Evolutionary conservation across 164 flowering plant species (phyloP).

Genomic region (Vitis cinerea): DNA sequence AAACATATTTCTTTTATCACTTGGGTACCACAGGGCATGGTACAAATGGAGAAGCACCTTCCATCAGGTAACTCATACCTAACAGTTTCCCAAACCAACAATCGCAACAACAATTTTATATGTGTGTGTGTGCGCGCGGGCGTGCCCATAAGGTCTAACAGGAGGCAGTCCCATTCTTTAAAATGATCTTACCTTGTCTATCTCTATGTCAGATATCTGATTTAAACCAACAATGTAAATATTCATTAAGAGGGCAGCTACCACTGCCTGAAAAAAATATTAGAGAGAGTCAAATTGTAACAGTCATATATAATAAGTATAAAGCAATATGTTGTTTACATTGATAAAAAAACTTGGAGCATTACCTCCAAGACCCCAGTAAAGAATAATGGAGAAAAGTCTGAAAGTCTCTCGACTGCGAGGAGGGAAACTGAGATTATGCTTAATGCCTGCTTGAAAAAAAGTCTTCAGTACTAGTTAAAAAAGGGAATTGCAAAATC

Average conservation of each 20-base stretch:
- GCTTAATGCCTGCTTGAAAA: conserved; percentile 73
- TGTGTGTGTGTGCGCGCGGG: too few species aligned
- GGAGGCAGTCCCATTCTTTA: neutral
- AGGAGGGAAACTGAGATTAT: conserved; percentile 92
- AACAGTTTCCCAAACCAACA: too few species aligned
- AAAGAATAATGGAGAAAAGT: conserved; percentile 75
- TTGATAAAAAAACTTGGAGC: conserved; percentile 10
- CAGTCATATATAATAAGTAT: neutral
- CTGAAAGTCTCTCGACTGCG: conserved; percentile 74
- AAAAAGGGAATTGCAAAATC: neutral
- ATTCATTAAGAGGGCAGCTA: conserved; percentile 91
- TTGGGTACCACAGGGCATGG: too few species aligned
- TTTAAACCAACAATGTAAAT: conserved; percentile 91
- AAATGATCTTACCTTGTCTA: conserved; percentile 74
- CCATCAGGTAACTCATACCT: neutral
- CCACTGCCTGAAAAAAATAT: conserved; percentile 68
- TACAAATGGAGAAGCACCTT: too few species aligned
- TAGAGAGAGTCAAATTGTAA: neutral
- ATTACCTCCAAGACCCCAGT: conserved; percentile 73
- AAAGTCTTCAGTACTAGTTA: conserved; percentile 2
- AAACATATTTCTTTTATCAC: too few species aligned
- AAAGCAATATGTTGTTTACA: neutral
- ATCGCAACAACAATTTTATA: too few species aligned
- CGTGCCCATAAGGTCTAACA: neutral
- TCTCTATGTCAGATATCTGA: conserved; percentile 86